These are phyloP conservation scores for Tylopilus sp. DNA, from an alignment of 768 basidiomycete genomes.

Conservation along the genomic window DNA sequence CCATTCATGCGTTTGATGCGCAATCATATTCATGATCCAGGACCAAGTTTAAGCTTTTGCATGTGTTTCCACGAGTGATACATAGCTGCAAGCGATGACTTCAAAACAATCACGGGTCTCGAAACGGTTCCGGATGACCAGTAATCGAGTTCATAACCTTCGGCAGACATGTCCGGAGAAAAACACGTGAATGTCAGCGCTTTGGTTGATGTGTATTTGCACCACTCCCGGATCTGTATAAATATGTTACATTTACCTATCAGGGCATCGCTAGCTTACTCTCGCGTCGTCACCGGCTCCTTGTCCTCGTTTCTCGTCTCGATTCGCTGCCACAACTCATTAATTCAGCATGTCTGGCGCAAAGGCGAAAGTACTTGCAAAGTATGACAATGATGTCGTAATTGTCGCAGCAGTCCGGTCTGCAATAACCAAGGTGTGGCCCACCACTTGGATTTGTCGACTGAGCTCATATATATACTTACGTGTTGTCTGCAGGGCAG, in stretches of 20 bases:
- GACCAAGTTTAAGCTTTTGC: no score
- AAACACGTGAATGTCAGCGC: neutral
- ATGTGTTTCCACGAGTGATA: no score
- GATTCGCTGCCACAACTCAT: neutral
- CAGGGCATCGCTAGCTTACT: no score
- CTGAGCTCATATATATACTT: neutral
- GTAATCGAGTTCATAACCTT: no score
- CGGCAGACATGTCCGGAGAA: neutral
- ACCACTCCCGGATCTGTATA: neutral
- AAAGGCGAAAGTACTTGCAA: conserved; percentile 61
- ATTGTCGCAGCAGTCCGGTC: conserved; percentile 87
- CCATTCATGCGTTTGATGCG: no score
- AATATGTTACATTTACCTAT: neutral
- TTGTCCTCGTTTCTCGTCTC: neutral
- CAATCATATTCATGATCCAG: no score
- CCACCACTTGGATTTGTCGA: neutral
- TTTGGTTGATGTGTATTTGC: neutral
- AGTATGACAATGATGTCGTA: conserved; percentile 85
- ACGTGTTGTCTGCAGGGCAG: conserved; percentile 45
- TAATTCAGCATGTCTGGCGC: conserved; percentile 29
- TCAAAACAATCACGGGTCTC: no score
- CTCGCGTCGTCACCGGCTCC: no score
- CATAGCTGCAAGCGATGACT: no score
- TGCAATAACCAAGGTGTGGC: conserved; percentile 90
- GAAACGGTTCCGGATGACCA: no score